These are phyloP conservation scores for Paramyrothecium sp. DNA, from an alignment of 2,329 filamentous ascomycete species.

Conservation along the genomic window DNA sequence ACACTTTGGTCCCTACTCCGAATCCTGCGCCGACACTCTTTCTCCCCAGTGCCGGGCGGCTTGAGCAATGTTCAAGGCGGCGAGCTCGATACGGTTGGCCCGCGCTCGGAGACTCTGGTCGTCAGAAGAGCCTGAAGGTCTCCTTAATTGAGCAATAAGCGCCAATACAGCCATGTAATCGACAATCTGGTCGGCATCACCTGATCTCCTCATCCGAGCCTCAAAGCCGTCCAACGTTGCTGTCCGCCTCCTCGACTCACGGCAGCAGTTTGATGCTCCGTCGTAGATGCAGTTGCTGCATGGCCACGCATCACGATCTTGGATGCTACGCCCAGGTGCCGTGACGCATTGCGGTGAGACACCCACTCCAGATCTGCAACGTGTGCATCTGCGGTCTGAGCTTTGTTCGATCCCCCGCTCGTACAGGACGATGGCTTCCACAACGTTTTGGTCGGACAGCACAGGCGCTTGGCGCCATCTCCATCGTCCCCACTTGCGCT, in stretches of 20 bases:
- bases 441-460: constrained; percentile 8
- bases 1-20: not conserved
- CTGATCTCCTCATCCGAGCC: constrained; percentile 8
- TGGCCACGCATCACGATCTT: constrained; percentile 9
- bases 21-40: constrained; percentile 7
- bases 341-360: constrained; percentile 21
- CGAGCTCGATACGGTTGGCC: constrained; percentile 20
- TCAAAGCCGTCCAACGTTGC: constrained; percentile 9
- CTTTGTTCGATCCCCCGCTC: constrained; percentile 17
- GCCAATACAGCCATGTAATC: constrained; percentile 24
- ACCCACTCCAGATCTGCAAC: constrained; percentile 18
- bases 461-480: constrained; percentile 15
- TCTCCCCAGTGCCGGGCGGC: constrained; percentile 22
- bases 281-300: constrained; percentile 24
- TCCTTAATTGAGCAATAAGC: constrained; percentile 20
- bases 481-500: constrained; percentile 17
- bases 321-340: constrained; percentile 8
- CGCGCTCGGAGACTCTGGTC: constrained; percentile 17
- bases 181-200: constrained; percentile 15
- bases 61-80: constrained; percentile 20
- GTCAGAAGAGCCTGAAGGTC: constrained; percentile 11
- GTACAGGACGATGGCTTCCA: constrained; percentile 21
- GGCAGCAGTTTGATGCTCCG: constrained; percentile 9
- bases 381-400: constrained; percentile 13
- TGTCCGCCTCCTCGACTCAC: constrained; percentile 7